Base-by-base conservation (phyloP, 164 flowering plant genomes). In the Stephania japonica region DNA sequence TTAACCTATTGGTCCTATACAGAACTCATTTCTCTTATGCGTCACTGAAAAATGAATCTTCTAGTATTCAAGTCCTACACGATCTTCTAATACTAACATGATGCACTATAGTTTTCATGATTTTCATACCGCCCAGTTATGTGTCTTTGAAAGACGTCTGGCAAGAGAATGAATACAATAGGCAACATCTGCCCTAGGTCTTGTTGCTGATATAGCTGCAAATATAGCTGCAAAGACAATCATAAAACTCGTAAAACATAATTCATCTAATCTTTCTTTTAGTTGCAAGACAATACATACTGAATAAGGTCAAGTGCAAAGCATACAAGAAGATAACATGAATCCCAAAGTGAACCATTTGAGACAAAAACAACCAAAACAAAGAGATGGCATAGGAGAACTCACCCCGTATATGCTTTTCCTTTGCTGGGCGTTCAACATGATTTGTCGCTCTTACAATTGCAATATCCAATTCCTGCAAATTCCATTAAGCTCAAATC, bases 171-270 rank as follows among this genome's bases (percentile, higher is more conserved):
- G 96, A 70, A 95, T 95, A 82, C 99, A 91, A 70, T 95, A 93
- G 26, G 97, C 98, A 75, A 93, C 97, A 86, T 95, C 98, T 77
- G 97, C 95, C 14, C 98, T 89, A 53, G 99, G 99, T 73, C 93
- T 87, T 69, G 93, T 87, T 65, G 98, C 97, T 42, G 98, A 91
- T 73, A 91, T 65, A 49, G 92, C 90, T 66, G 88, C 78, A 82
- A 96, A 96, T 70, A 96, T 86, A 78, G 91, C 97, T 91, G 89
- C 83, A 79, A 72, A 71, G 59, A 32, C 27, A 47, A 6, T 14
- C 1, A 56, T 14, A 76, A 50, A 63, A 47, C 27, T 42, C 14
- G 65, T 24, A 7, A 67, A 18, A 12, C 9, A 38, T 4, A 27
- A 32, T 38, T 38, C 42, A 18, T 18, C 32, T 4, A 65, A 4